Evolutionary conservation across 2,329 filamentous ascomycete genomes (phyloP).

Genomic region (Curvularia eragrostidis): DNA sequence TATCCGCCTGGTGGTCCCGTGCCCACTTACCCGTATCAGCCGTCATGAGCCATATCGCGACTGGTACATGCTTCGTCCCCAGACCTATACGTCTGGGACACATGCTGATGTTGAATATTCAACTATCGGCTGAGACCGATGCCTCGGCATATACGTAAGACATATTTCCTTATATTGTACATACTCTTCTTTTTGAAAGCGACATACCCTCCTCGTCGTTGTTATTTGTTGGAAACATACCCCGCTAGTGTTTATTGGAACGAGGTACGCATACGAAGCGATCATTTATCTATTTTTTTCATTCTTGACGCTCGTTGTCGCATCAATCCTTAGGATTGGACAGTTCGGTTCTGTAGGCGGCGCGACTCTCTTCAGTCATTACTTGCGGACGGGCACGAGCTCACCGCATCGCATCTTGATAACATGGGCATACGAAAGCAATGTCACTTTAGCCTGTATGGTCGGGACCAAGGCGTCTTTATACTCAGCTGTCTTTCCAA

Average conservation of each 20-base stretch:
- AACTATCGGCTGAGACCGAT: background rate
- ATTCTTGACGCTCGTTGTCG: background rate
- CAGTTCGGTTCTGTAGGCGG: background rate
- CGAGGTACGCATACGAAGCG: background rate
- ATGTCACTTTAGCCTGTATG: background rate
- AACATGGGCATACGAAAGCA: background rate
- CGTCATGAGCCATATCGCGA: constrained; percentile 1
- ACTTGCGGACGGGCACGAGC: background rate
- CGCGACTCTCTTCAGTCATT: background rate
- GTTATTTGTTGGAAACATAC: background rate
- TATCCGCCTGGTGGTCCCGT: background rate
- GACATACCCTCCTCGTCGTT: background rate
- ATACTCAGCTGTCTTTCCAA: background rate
- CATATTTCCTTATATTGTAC: background rate
- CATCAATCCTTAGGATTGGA: background rate
- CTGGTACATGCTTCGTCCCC: background rate
- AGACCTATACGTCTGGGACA: background rate
- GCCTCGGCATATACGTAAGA: background rate
- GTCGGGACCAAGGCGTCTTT: background rate
- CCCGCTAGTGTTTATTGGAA: background rate
- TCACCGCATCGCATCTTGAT: background rate
- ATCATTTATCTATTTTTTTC: background rate
- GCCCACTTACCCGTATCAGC: constrained; percentile 3
- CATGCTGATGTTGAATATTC: background rate
- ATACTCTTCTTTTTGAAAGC: background rate